Base-by-base conservation (phyloP, 805 yeast species). In the Nakazawaea pomicola region DNA sequence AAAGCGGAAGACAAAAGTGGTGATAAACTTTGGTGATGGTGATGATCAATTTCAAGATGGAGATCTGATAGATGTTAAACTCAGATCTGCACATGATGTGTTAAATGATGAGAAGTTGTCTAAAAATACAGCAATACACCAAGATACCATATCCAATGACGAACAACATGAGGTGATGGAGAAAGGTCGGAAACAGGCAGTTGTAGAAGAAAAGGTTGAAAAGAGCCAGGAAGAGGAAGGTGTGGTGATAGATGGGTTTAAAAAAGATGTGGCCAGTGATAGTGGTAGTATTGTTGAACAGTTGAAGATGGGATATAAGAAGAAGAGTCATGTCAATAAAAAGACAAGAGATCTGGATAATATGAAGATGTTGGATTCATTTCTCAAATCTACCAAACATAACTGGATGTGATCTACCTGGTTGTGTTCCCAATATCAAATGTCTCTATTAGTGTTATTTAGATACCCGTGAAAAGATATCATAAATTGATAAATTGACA, bases 51-150 rank as follows among this genome's bases (percentile, higher is more conserved):
- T 23, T 23, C 10, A 10, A 23, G 10, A 10, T 8, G 7, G 25
- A 28, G 40, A 35, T 14, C 16, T 24, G 8, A 21, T 20, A 4
- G n/a, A 24, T 12, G 17, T 41, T 10, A 25, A 41, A 18, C 18
- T 41, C 24, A 35, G 25, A 28, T 36, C 44, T 11, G 33, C 37
- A 11, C 43, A 40, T 34, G 43, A 40, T 4, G 25, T 30, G 19
- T 17, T 39, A 21, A 15, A 19, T 8, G 27, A 17, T 24, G 16
- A 16, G n/a, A 38, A 23, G 2, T 17, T 25, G n/a, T 25, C 38
- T 4, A 35, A 35, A 7, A 21, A 35, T 4, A 11, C 17, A 7
- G 16, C n/a, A 7, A 9, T 8, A 18, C 3, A 11, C 25, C 10
- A 23, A 23, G 25, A 23, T 23, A 23, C 10, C 7, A 23, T 7